Evolutionary conservation across 345 rosid genomes (phyloP).

Genomic region (Acer campestre): DNA sequence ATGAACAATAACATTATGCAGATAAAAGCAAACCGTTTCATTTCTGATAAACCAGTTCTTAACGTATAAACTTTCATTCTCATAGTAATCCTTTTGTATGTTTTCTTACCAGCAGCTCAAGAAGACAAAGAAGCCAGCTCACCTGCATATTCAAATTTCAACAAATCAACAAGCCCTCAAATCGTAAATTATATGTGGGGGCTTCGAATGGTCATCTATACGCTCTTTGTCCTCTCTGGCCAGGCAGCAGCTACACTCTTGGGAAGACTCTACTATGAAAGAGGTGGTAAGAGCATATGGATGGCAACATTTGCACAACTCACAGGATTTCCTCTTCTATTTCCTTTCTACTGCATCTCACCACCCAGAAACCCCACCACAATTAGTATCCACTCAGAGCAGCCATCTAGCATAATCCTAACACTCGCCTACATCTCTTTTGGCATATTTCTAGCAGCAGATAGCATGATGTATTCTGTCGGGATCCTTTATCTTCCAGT

Average conservation of each 20-base stretch:
- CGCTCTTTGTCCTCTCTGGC: constrained; percentile 40
- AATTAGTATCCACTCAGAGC: not conserved
- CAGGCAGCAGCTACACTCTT: constrained; percentile 43
- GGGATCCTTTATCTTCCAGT: constrained; percentile 59
- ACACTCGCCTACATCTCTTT: constrained; percentile 5
- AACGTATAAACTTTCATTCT: not conserved
- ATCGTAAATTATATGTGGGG: constrained; percentile 14
- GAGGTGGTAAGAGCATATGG: constrained; percentile 57
- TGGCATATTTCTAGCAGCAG: constrained; percentile 27
- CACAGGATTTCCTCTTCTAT: constrained; percentile 51
- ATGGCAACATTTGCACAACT: constrained; percentile 47
- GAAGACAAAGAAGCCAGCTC: constrained; percentile 24
- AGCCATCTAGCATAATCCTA: not conserved
- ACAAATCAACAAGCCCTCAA: not conserved
- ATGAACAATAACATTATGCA: not conserved
- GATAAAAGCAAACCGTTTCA: not conserved
- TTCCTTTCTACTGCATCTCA: constrained; percentile 45
- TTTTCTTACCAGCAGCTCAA: constrained; percentile 13
- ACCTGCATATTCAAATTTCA: not conserved
- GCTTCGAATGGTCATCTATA: constrained; percentile 19
- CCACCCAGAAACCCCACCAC: constrained; percentile 1
- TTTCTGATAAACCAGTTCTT: not conserved
- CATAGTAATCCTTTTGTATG: not conserved
- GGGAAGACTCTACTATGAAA: constrained; percentile 50
- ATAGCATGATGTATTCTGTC: constrained; percentile 35